A percentile compares a stretch with the other conserved stretches of the same genome.
Evolutionary conservation across 805 yeast species (phyloP).

Genomic region (Scheffersomyces stipitis): DNA sequence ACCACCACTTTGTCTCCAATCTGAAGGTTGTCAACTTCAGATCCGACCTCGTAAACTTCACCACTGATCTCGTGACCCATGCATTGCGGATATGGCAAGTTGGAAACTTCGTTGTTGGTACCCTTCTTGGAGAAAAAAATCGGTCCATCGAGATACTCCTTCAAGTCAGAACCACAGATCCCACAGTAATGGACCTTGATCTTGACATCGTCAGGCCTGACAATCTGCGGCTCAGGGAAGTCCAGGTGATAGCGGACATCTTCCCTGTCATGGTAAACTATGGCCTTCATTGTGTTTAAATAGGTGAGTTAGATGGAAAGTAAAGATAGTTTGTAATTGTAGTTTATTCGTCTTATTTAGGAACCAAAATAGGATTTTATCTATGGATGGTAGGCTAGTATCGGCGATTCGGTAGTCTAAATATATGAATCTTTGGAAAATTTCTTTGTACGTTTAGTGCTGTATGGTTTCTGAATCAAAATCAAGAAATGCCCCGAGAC

Average conservation of each 20-base stretch:
- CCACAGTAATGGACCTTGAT: conserved; percentile 49
- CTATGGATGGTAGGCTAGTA: too few species aligned
- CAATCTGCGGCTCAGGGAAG: conserved; percentile 10
- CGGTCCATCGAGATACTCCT: conserved; percentile 57
- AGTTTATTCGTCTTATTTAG: too few species aligned
- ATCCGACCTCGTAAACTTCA: conserved; percentile 45
- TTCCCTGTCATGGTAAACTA: conserved; percentile 21
- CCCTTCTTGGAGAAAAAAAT: conserved; percentile 51
- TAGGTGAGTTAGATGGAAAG: too few species aligned
- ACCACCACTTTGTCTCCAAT: conserved; percentile 49
- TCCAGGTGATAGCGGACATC: conserved; percentile 14
- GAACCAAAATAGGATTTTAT: too few species aligned
- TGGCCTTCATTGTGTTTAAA: conserved; percentile 18
- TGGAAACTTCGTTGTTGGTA: conserved; percentile 13
- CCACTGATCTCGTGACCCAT: conserved; percentile 61
- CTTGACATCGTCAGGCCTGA: conserved; percentile 5
- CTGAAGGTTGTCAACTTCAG: conserved; percentile 37
- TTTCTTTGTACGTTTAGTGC: too few species aligned
- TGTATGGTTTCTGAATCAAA: too few species aligned
- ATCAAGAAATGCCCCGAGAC: too few species aligned
- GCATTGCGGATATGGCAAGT: conserved; percentile 33
- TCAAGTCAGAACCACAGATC: conserved; percentile 49
- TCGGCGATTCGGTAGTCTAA: too few species aligned
- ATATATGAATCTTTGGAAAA: too few species aligned
- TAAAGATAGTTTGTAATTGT: too few species aligned